Evolutionary conservation across 257 asterid species (phyloP).

Genomic region (Echites panduratus): DNA sequence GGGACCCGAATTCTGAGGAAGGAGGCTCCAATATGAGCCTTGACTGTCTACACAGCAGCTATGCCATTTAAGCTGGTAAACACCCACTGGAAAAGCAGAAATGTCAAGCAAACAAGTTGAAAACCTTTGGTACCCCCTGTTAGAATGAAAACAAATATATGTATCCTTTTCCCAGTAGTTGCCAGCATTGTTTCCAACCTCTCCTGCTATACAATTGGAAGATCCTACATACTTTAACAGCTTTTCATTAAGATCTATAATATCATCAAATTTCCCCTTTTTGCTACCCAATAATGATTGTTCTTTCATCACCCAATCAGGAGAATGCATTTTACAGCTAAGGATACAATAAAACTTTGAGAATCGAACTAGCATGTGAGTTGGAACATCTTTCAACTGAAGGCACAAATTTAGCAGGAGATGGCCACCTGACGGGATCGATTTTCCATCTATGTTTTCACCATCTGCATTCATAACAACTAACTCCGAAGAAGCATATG

Average conservation of each 20-base stretch:
- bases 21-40: slow-evolving; percentile 70
- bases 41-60: slow-evolving; percentile 49
- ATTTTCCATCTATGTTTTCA: slow-evolving; percentile 35
- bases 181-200: slow-evolving; percentile 11
- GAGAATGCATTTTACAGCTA: slow-evolving; percentile 22
- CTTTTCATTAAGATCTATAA: slow-evolving; percentile 42
- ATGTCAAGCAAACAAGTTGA: slow-evolving; percentile 71
- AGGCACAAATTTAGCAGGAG: slow-evolving; percentile 58
- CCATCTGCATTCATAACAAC: slow-evolving; percentile 56
- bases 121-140: slow-evolving; percentile 64
- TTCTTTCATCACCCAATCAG: slow-evolving; percentile 19
- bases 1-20: slow-evolving; percentile 49
- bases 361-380: slow-evolving; percentile 22
- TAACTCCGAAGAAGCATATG: slow-evolving; percentile 56
- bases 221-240: slow-evolving; percentile 38
- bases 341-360: slow-evolving; percentile 60
- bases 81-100: slow-evolving; percentile 54
- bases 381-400: slow-evolving; percentile 52
- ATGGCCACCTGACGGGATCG: slow-evolving; percentile 43
- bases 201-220: slow-evolving; percentile 16
- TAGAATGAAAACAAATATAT: slow-evolving; percentile 45
- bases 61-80: slow-evolving; percentile 69
- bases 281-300: slow-evolving; percentile 22
- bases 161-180: slow-evolving; percentile 25
- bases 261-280: slow-evolving; percentile 34